phyloP scores from a whole-genome alignment of 73 alveolate genomes.

The Paramecium pentaurelia region DNA sequence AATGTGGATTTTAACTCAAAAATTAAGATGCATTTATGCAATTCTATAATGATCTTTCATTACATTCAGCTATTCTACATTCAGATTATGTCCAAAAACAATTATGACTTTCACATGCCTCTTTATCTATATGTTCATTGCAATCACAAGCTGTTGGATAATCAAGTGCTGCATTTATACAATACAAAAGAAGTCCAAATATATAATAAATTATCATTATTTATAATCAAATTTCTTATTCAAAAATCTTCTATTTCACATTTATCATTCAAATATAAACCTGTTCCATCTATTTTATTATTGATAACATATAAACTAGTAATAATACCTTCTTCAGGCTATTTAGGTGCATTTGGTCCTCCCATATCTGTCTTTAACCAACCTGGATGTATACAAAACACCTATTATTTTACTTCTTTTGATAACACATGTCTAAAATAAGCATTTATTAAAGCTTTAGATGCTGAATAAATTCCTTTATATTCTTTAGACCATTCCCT shows the following conservation, averaged over 20 bases:
- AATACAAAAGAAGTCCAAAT: background rate
- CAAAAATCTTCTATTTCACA: background rate
- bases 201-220: background rate
- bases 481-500: background rate
- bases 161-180: background rate
- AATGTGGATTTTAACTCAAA: background rate
- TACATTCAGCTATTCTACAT: background rate
- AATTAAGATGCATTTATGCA: background rate
- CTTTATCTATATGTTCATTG: background rate
- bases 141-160: conserved; percentile 39
- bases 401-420: background rate
- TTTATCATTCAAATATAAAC: background rate
- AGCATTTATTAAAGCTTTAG: background rate
- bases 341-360: background rate
- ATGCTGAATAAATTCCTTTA: background rate
- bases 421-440: background rate
- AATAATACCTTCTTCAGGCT: background rate
- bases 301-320: background rate
- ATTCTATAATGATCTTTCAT: background rate
- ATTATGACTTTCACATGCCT: background rate
- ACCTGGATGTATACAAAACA: background rate
- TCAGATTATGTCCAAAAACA: background rate
- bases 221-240: background rate
- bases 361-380: conserved; percentile 14
- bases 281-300: background rate